phyloP scores from a whole-genome alignment of 78 protist genomes.

The Bigelowiella natans region DNA sequence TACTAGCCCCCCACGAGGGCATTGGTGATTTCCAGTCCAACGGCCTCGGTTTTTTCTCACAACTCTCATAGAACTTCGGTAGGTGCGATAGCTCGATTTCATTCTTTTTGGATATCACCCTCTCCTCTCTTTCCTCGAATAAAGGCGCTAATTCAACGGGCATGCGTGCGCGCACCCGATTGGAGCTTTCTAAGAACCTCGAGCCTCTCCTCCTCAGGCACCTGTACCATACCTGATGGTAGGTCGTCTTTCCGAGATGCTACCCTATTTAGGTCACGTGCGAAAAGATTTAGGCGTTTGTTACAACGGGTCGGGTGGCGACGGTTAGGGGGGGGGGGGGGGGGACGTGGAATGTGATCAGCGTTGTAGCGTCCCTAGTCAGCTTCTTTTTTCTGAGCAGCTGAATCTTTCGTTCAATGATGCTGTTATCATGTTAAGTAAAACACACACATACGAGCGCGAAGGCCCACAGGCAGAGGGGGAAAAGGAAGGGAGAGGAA shows the following conservation, averaged over 20 bases:
- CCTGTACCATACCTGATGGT: neutral
- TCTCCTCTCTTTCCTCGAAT: neutral
- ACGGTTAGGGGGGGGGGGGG: too few relatives aligned
- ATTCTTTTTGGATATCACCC: neutral
- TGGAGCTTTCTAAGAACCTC: neutral
- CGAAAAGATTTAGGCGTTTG: too few relatives aligned
- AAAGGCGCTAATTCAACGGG: neutral
- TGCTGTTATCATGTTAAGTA: neutral
- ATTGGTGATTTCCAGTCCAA: too few relatives aligned
- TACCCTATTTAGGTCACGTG: too few relatives aligned
- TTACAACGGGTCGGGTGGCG: too few relatives aligned
- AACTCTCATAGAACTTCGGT: neutral
- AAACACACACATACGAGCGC: neutral
- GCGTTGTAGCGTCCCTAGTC: too few relatives aligned
- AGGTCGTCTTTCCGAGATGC: neutral
- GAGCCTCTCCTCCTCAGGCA: neutral
- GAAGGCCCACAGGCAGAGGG: neutral
- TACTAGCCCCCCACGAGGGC: too few relatives aligned
- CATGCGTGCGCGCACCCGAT: neutral
- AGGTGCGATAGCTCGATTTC: neutral
- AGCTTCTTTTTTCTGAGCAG: neutral
- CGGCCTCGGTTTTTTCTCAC: too few relatives aligned
- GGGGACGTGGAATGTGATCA: too few relatives aligned
- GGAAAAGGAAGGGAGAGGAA: neutral
- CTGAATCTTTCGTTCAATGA: neutral